Percentiles rank a stretch among this genome's conserved stretches.
Conservation (phyloP, 495 filamentous ascomycete genomes). For the Ascobolus immersus region DNA sequence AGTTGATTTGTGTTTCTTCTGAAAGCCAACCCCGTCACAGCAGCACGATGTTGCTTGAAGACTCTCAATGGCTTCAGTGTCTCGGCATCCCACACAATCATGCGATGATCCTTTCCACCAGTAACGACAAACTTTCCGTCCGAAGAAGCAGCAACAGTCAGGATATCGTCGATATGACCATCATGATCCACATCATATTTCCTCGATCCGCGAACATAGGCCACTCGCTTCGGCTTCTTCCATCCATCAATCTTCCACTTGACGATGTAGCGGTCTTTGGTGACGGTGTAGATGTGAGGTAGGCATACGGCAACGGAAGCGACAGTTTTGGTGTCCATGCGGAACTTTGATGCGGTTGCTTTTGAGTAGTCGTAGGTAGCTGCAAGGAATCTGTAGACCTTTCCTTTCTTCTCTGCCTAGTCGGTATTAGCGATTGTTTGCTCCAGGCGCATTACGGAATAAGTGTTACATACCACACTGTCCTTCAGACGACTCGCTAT, state of each 20-base stretch:
- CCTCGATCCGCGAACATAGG: constrained; percentile 36
- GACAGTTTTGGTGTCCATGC: constrained; percentile 46
- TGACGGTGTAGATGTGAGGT: constrained; percentile 62
- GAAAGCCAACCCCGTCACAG: constrained; percentile 63
- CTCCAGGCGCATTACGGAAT: neutral
- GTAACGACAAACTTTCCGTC: constrained; percentile 80
- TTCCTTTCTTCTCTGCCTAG: constrained; percentile 68
- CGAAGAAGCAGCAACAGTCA: constrained; percentile 61
- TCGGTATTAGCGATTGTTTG: constrained; percentile 2
- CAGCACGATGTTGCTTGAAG: constrained; percentile 77
- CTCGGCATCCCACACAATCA: constrained; percentile 67
- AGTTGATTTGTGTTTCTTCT: constrained; percentile 74
- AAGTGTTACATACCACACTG: constrained; percentile 36
- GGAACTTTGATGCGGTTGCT: constrained; percentile 42
- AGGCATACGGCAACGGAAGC: constrained; percentile 55
- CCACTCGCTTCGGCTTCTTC: constrained; percentile 50
- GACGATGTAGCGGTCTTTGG: constrained; percentile 56
- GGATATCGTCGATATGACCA: constrained; percentile 50
- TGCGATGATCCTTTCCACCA: constrained; percentile 51
- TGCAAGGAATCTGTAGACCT: constrained; percentile 55
- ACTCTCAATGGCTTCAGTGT: constrained; percentile 52
- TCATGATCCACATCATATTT: constrained; percentile 19
- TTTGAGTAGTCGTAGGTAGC: constrained; percentile 35
- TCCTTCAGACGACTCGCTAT: constrained; percentile 75
- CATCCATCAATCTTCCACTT: constrained; percentile 53